phyloP scores from a whole-genome alignment of 2,329 filamentous ascomycete genomes.

The Alternaria sp. region DNA sequence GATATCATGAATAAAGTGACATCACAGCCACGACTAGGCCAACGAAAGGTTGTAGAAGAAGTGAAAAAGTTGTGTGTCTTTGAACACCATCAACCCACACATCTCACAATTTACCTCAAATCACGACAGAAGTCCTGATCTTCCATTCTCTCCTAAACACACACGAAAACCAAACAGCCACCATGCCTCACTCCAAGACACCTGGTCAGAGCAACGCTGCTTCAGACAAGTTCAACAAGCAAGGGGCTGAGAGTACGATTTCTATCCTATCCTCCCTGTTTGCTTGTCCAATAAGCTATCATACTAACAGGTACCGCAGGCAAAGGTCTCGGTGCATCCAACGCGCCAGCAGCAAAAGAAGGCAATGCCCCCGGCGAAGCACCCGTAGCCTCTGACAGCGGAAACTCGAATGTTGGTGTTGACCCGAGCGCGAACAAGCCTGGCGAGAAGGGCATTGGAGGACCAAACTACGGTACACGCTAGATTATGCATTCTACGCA shows the following conservation, averaged over 20 bases:
- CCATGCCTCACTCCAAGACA: slow-evolving; percentile 32
- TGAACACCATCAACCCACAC: background rate
- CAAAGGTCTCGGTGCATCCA: slow-evolving; percentile 30
- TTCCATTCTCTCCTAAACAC: background rate
- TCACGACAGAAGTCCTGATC: background rate
- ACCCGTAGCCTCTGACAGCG: slow-evolving; percentile 28
- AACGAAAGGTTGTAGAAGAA: background rate
- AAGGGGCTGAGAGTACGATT: slow-evolving; percentile 25
- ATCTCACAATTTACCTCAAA: background rate
- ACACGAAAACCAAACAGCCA: background rate
- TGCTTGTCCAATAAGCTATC: background rate
- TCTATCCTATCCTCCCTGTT: background rate
- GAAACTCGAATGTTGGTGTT: slow-evolving; percentile 30
- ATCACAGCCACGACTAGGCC: slow-evolving; percentile 4
- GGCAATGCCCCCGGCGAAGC: slow-evolving; percentile 25
- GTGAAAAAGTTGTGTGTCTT: background rate
- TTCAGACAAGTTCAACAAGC: slow-evolving; percentile 31
- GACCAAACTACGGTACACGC: slow-evolving; percentile 25
- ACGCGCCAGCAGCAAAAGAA: slow-evolving; percentile 28
- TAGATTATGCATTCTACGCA: slow-evolving; percentile 3
- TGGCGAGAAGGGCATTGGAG: slow-evolving; percentile 31
- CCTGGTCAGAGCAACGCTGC: slow-evolving; percentile 31
- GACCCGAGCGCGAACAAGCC: slow-evolving; percentile 28
- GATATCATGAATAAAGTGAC: slow-evolving; percentile 11
- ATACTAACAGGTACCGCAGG: slow-evolving; percentile 12